Base-by-base conservation (phyloP, 2,329 filamentous ascomycete species). In the Alternaria tenuissima region DNA sequence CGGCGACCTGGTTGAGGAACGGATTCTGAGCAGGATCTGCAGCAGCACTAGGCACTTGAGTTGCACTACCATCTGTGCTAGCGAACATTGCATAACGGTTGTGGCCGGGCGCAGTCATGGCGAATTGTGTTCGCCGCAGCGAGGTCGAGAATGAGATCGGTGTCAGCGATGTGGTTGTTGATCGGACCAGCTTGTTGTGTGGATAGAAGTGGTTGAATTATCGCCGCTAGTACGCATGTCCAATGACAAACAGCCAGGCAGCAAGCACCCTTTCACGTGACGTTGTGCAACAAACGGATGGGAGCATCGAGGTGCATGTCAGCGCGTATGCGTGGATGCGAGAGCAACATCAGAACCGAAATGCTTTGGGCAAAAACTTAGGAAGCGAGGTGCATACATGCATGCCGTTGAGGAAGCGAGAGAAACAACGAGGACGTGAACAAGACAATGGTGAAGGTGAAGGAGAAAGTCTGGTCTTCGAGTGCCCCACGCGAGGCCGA, bases 81-180 rank as follows among this genome's bases (percentile, higher is more conserved):
- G 56, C 49, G 32, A 74, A 70, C 12, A 74, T 56, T 28, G 71
- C 67, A 52, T 70, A 76, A 22, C 73, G 71, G 32, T 76, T 76
- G 34, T 52, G 36, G 34, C 48, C 42, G 26, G 61, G 46, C 22
- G 59, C 41, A 20, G 59, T 61, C 72, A 75, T 74, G 9, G 46
- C 36, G 12, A 42, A 5, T 22, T 7, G 30, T 7, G 42, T 24
- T 24, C 16, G n/a, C 42, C 9, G 36, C 28, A 18, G 46, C 6
- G 26, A 30, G 12, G 48, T 30, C 18, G 30, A 26, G 4, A 5
- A 49, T 16, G 20, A 7, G 8, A n/a, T 49, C 30, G 9, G 46
- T n/a, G 30, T 26, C 20, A 26, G 22, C 46, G n/a, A 22, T 32
- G 14, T 30, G 34, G 38, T 12, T 24, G 39, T 26, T 26, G 7